Evolutionary conservation across 1,284 basidiomycete genomes (phyloP), one percentile per base, ranked within the genome.

Genomic region (Cutaneotrichosporon cyanovorans): DNA sequence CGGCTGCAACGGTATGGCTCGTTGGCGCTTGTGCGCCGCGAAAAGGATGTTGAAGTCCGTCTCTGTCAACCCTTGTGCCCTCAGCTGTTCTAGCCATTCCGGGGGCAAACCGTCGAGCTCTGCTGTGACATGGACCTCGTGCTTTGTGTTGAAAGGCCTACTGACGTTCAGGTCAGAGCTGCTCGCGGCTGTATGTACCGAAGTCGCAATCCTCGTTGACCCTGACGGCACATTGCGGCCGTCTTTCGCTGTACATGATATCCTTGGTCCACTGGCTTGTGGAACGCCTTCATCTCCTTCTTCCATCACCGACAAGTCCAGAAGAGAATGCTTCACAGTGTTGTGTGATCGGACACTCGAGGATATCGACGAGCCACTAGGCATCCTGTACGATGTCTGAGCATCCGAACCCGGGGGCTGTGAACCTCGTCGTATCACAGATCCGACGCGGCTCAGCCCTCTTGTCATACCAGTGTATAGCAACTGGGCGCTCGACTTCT

Each of bases 111-210:
- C 61, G 10, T 57, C 58, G 5, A 70, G 49, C 18, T 62, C 61
- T 2, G 62, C 59, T 1, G 61, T 57, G n/a, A 70, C 62, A 37
- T 70, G 68, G 4, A 70, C 52, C 28, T 68, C 62, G 44, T 70
- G 68, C 68, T 70, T 59, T n/a, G 66, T 57, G 30, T 68, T 66
- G 59, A 63, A 69, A 0, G 67, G 67, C 23, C 53, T 41, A 11
- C 60, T 58, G 2, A 69, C 63, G 1, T 59, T 25, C 14, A 6
- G 22, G 15, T n/a, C n/a, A n/a, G n/a, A n/a, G n/a, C n/a, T n/a
- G n/a, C n/a, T n/a, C n/a, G n/a, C n/a, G n/a, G n/a, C n/a, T n/a
- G n/a, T n/a, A n/a, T n/a, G n/a, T n/a, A n/a, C n/a, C n/a, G n/a
- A n/a, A n/a, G n/a, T n/a, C n/a, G n/a, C n/a, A n/a, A n/a, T n/a